phyloP scores from a whole-genome alignment of 2,329 filamentous ascomycete genomes.

The Epicoccum sorghinum region DNA sequence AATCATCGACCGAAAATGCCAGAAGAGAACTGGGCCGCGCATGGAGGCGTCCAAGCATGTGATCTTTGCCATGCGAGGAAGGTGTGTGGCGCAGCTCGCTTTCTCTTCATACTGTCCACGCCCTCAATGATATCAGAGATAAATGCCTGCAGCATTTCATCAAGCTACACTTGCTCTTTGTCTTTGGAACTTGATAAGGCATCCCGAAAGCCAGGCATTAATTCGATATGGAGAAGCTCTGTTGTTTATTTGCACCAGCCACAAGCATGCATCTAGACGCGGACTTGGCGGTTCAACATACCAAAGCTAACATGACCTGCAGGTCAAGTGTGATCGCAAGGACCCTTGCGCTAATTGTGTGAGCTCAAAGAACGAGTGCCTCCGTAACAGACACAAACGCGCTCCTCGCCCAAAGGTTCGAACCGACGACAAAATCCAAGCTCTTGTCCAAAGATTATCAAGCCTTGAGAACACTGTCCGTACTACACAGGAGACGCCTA shows the following conservation, averaged over 20 bases:
- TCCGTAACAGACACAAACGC: constrained; percentile 41
- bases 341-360: constrained; percentile 42
- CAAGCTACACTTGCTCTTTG: no score
- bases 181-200: no score
- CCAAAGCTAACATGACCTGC: constrained; percentile 1
- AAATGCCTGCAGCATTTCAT: no score
- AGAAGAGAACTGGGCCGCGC: constrained; percentile 40
- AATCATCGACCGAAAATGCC: constrained; percentile 26
- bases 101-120: no score
- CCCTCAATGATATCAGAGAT: neutral
- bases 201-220: no score
- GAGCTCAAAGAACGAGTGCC: constrained; percentile 32
- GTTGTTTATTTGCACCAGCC: neutral
- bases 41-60: constrained; percentile 41
- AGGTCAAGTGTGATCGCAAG: constrained; percentile 46
- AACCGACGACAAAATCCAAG: constrained; percentile 41
- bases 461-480: constrained; percentile 34
- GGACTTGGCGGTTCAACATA: neutral
- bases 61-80: constrained; percentile 40
- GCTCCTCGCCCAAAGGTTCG: constrained; percentile 31
- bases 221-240: no score
- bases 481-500: constrained; percentile 16
- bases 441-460: constrained; percentile 35
- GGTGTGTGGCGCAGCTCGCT: constrained; percentile 12
- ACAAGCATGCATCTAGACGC: neutral